Base-by-base conservation (phyloP, 768 basidiomycete genomes). In the Cystoderma amianthinum region DNA sequence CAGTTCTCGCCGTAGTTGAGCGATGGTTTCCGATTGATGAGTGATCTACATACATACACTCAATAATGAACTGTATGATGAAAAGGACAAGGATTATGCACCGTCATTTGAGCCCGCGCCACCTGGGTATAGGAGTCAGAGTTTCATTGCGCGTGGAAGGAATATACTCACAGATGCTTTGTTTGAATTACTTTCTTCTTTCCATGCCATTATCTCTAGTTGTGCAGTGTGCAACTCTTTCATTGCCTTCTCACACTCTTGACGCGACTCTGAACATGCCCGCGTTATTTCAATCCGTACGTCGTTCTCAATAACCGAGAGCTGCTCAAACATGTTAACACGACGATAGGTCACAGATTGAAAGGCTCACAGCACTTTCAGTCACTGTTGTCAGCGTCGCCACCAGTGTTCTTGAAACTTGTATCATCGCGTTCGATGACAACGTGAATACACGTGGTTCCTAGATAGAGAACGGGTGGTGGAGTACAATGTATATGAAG, bases 1-100 rank as follows among this genome's bases (percentile, higher is more conserved):
- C 0, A 75, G 65, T 54, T 89, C 84, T 37, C 80, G 70, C 18
- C 76, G 74, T 21, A 86, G 65, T 41, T 78, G 78, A 1, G 68
- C 55, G 39, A 84, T 77, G 4, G 76, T 76, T 37, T 82, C 78
- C 11, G 67, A 62, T 48, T 83, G 76, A 50, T 81, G 76, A 5
- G 68, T 58, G 38, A 77, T 68, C 83, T 84, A 41, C 15, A 21
- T 36, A 18, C 10, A 12, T 25, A 33, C 16, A 24, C 40, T 35
- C 13, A 11, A 41, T 11, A n/a, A 39, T 41, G 38, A 15, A 45
- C 43, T n/a, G n/a, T n/a, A n/a, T n/a, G n/a, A n/a, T n/a, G n/a
- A n/a, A n/a, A n/a, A n/a, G n/a, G 9, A 9, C 28, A 20, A 13
- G 15, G 24, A 25, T 34, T 25, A 45, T 70, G 28, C 53, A 82